These are phyloP conservation scores for Fistulinella cinereoalba DNA, from an alignment of 1,284 basidiomycete species.

Conservation along the genomic window DNA sequence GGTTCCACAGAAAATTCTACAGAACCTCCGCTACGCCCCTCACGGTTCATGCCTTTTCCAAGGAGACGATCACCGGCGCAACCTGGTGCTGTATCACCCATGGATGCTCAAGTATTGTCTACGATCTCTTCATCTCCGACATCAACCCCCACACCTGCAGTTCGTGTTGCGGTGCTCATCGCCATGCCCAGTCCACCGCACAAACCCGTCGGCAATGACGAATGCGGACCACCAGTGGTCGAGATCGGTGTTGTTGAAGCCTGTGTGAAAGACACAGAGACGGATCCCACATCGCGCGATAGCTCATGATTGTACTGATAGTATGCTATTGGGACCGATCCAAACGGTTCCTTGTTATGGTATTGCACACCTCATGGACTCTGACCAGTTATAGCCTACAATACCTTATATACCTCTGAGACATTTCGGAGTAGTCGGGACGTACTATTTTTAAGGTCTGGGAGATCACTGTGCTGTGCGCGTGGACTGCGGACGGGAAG, in stretches of 20 bases:
- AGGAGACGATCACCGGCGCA: slow-evolving; percentile 11
- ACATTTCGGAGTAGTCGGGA: not conserved
- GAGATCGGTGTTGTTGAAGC: slow-evolving; percentile 49
- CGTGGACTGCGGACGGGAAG: not conserved
- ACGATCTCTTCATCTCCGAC: slow-evolving; percentile 13
- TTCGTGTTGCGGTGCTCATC: slow-evolving; percentile 49
- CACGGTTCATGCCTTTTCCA: slow-evolving; percentile 19
- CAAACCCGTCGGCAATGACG: slow-evolving; percentile 28
- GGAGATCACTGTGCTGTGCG: not conserved
- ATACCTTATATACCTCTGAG: slow-evolving; percentile 10
- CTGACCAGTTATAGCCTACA: not conserved
- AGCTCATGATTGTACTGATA: slow-evolving; percentile 12
- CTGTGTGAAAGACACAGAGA: slow-evolving; percentile 5
- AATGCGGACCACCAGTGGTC: slow-evolving; percentile 43
- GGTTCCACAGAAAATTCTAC: slow-evolving; percentile 5
- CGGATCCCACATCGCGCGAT: slow-evolving; percentile 1
- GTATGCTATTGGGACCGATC: slow-evolving; percentile 4
- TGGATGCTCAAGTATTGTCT: slow-evolving; percentile 1
- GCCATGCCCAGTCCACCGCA: slow-evolving; percentile 47
- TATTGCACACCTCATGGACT: slow-evolving; percentile 10
- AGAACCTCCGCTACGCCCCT: slow-evolving; percentile 9
- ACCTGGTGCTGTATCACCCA: slow-evolving; percentile 3
- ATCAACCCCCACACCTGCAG: slow-evolving; percentile 9
- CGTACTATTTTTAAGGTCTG: not conserved
- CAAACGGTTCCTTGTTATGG: not conserved